Conservation (phyloP, 208 protist species). For the Porcisia deanei region DNA sequence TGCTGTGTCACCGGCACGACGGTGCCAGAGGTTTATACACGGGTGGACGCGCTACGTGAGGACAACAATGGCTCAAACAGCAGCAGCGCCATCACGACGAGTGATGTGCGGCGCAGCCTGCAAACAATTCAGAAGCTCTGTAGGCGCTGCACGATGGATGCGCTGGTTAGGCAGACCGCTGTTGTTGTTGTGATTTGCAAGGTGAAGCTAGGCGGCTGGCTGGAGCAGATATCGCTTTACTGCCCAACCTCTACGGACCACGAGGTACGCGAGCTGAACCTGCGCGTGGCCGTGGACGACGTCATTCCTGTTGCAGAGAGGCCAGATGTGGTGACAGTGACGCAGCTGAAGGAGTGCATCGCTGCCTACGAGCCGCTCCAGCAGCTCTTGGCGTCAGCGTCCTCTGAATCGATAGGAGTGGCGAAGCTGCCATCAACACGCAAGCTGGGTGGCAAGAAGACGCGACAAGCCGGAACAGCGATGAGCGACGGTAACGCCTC, state of each 20-base stretch:
- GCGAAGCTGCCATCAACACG: background rate
- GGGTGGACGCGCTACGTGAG: constrained; percentile 50
- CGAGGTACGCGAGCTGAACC: constrained; percentile 51
- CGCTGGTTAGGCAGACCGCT: constrained; percentile 63
- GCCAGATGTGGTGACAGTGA: constrained; percentile 69
- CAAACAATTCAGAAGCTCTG: constrained; percentile 45
- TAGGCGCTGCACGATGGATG: constrained; percentile 50
- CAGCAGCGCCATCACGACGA: constrained; percentile 24
- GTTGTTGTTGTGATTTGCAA: constrained; percentile 76
- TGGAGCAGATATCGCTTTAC: constrained; percentile 85
- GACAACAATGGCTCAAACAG: background rate
- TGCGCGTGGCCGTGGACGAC: constrained; percentile 84
- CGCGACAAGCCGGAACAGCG: constrained; percentile 6
- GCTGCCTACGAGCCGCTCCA: constrained; percentile 66
- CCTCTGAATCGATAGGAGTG: constrained; percentile 12
- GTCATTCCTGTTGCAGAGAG: constrained; percentile 70
- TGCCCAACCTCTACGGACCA: constrained; percentile 49
- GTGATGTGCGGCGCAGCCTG: constrained; percentile 39
- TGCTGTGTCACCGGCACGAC: constrained; percentile 71
- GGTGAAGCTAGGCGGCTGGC: constrained; percentile 63
- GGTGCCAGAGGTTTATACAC: constrained; percentile 62
- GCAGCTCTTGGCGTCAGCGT: constrained; percentile 28
- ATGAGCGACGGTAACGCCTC: background rate
- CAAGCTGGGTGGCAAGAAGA: constrained; percentile 32
- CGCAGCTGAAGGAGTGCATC: constrained; percentile 82